These are phyloP conservation scores for Neopestalotiopsis rosae DNA, from an alignment of 2,329 filamentous ascomycete species.

Conservation along the genomic window DNA sequence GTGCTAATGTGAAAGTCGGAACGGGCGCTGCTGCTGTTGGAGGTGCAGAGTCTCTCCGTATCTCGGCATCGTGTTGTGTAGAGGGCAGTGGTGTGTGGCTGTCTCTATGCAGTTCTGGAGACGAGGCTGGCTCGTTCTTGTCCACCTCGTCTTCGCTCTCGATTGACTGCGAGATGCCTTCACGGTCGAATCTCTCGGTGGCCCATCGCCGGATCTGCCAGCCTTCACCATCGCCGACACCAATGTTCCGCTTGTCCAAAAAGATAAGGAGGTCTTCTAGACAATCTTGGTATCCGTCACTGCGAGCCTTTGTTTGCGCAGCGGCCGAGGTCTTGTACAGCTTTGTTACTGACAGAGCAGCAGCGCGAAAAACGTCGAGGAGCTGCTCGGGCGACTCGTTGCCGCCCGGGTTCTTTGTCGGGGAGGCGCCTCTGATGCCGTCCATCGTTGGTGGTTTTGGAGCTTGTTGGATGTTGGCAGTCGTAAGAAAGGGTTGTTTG, in stretches of 20 bases:
- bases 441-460: conserved; percentile 26
- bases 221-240: conserved; percentile 79
- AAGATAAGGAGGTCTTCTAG: conserved; percentile 88
- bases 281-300: conserved; percentile 91
- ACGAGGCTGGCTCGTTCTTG: conserved; percentile 64
- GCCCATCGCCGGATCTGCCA: conserved; percentile 68
- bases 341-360: conserved; percentile 92
- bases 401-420: conserved; percentile 38
- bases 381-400: conserved; percentile 66
- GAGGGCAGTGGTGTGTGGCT: conserved; percentile 43
- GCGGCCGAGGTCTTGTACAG: conserved; percentile 90
- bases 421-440: conserved; percentile 35
- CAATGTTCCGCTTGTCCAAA: conserved; percentile 81
- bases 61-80: conserved; percentile 36
- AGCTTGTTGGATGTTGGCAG: conserved; percentile 5
- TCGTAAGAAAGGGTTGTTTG: neutral
- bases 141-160: conserved; percentile 75
- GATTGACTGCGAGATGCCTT: conserved; percentile 56
- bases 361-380: conserved; percentile 88
- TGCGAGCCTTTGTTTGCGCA: conserved; percentile 75
- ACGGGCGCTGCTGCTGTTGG: conserved; percentile 29
- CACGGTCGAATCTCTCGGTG: conserved; percentile 71
- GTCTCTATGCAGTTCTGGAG: conserved; percentile 61
- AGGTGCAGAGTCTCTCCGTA: conserved; percentile 43
- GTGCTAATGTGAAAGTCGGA: conserved; percentile 12